Conservation (phyloP, 768 basidiomycete genomes). For the Mycena galopus region DNA sequence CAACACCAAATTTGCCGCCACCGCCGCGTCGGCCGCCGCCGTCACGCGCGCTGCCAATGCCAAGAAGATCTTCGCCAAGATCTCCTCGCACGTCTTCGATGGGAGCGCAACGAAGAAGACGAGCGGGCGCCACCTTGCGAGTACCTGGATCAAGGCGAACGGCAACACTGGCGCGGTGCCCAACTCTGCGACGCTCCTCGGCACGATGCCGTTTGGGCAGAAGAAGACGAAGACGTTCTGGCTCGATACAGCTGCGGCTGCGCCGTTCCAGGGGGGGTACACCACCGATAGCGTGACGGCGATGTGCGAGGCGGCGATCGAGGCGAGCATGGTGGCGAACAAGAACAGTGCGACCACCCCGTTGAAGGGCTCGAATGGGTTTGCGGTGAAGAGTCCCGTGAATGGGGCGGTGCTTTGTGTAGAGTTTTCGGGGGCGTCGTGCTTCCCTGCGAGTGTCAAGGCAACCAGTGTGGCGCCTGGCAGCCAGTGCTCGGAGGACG, state of each 20-base stretch:
- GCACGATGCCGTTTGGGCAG: constrained; percentile 7
- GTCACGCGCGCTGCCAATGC: constrained; percentile 8
- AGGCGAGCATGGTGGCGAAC: constrained; percentile 21
- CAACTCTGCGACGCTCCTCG: constrained; percentile 17
- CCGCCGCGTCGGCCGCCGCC: constrained; percentile 2
- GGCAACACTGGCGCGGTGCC: constrained; percentile 2
- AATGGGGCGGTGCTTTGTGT: constrained; percentile 20
- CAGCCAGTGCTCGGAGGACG: background rate
- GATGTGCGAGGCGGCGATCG: constrained; percentile 23
- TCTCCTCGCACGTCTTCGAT: constrained; percentile 13
- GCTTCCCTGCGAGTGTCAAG: constrained; percentile 18
- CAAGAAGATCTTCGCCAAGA: constrained; percentile 16
- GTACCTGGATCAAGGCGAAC: constrained; percentile 14
- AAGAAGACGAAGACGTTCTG: constrained; percentile 4
- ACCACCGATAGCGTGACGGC: constrained; percentile 3
- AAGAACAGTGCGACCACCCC: constrained; percentile 15
- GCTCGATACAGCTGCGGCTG: background rate
- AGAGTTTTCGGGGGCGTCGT: constrained; percentile 21
- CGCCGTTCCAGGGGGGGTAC: constrained; percentile 17
- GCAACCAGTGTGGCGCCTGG: constrained; percentile 14
- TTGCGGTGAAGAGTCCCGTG: constrained; percentile 4
- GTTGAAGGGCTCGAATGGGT: constrained; percentile 13
- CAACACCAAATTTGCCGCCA: constrained; percentile 6
- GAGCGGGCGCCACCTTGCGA: background rate
- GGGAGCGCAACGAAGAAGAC: constrained; percentile 6